Conservation (phyloP, 805 yeast species). For the Blastobotrys mokoenaii region DNA sequence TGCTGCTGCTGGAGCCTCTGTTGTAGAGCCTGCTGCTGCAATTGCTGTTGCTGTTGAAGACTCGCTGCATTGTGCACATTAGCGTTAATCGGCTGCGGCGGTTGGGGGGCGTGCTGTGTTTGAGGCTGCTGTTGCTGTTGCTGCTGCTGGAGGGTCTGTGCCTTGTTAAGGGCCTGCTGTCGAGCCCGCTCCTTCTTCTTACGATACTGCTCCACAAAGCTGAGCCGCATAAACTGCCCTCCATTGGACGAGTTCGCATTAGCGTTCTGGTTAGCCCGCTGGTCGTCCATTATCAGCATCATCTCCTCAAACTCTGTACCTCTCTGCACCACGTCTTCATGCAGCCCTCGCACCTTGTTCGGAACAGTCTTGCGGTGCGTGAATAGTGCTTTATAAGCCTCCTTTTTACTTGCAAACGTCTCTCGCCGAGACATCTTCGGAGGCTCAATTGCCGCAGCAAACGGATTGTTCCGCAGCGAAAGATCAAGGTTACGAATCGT, state of each 20-base stretch:
- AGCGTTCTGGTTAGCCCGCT: slow-evolving; percentile 27
- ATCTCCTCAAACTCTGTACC: slow-evolving; percentile 76
- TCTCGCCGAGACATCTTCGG: not conserved
- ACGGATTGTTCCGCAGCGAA: slow-evolving; percentile 41
- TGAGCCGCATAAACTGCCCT: slow-evolving; percentile 72
- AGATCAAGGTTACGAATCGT: slow-evolving; percentile 73
- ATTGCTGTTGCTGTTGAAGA: slow-evolving; percentile 5
- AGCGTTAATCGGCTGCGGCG: slow-evolving; percentile 1
- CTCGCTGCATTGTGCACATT: not conserved
- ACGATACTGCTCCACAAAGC: slow-evolving; percentile 83
- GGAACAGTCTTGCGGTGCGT: slow-evolving; percentile 30
- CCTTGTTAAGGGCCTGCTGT: slow-evolving; percentile 11
- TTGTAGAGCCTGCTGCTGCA: slow-evolving; percentile 2
- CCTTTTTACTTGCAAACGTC: slow-evolving; percentile 6
- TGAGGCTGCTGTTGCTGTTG: slow-evolving; percentile 8
- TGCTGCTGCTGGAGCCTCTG: slow-evolving; percentile 11
- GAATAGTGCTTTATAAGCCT: slow-evolving; percentile 12
- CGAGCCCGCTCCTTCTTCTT: slow-evolving; percentile 48
- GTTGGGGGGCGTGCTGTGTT: slow-evolving; percentile 8
- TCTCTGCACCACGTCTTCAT: slow-evolving; percentile 66
- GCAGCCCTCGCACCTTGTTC: slow-evolving; percentile 37
- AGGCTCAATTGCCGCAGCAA: slow-evolving; percentile 29
- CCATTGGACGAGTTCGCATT: slow-evolving; percentile 34
- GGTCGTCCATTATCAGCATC: slow-evolving; percentile 62
- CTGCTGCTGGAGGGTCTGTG: slow-evolving; percentile 9